Evolutionary conservation across 495 filamentous ascomycete species (phyloP).

Genomic region (Penicillium crystallinum): DNA sequence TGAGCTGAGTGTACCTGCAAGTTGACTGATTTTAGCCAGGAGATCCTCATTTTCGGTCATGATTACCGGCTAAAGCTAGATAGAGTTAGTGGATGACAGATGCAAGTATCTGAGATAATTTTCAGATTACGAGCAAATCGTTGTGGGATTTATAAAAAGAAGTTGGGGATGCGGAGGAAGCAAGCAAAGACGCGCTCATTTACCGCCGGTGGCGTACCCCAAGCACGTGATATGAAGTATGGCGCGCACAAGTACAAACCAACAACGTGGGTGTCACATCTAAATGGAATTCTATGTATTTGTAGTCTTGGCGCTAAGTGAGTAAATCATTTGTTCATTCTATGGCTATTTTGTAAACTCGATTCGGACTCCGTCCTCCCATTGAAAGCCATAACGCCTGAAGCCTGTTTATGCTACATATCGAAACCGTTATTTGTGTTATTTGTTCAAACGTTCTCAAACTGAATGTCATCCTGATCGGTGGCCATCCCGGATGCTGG

Average conservation of each 20-base stretch:
- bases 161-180: neutral
- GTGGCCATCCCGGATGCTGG: slow-evolving; percentile 42
- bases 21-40: slow-evolving; percentile 65
- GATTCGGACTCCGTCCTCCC: neutral
- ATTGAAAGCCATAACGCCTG: slow-evolving; percentile 17
- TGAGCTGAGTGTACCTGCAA: slow-evolving; percentile 55
- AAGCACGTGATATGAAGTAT: neutral
- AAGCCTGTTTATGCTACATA: slow-evolving; percentile 27
- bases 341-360: neutral
- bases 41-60: slow-evolving; percentile 76
- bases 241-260: neutral
- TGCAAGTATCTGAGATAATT: neutral
- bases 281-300: neutral
- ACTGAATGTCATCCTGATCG: slow-evolving; percentile 68
- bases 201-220: neutral
- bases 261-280: neutral
- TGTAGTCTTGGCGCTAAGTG: neutral
- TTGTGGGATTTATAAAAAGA: neutral
- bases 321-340: neutral
- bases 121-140: neutral
- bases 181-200: slow-evolving; percentile 1
- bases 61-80: slow-evolving; percentile 3
- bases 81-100: slow-evolving; percentile 5
- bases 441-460: slow-evolving; percentile 59
- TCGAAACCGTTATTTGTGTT: neutral